Base-by-base conservation (phyloP, 2,329 filamentous ascomycete genomes). In the Coniochaeta sp. region DNA sequence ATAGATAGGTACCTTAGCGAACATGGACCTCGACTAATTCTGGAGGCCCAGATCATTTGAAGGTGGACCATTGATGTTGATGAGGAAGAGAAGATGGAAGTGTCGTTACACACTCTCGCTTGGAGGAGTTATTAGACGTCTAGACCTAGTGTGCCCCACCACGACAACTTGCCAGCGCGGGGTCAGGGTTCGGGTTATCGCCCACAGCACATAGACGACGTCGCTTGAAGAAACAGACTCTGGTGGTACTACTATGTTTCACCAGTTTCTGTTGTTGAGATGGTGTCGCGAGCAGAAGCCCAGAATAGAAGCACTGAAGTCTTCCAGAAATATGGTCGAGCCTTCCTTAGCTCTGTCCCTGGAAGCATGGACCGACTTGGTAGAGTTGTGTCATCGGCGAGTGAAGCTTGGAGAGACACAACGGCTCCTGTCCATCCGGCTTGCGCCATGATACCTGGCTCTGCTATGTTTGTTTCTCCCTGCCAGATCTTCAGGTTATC, bases 401-500 rank as follows among this genome's bases (percentile, higher is more conserved):
- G 10, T 24, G 9, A 28, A 28, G 30, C 30, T 16, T 32, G 27
- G 18, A 14, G 24, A 46, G n/a, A 32, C 6, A 9, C 28, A 14
- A 16, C 28, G 47, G 47, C 16, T n/a, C 22, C 30, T 47, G 45
- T 28, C 45, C 30, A 47, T 47, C 45, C 45, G 45, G 26, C 6
- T n/a, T 50, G 24, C 8, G 20, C 22, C 27, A 28, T 22, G 16
- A 47, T 18, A 12, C 18, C 26, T 47, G 16, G 26, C n/a, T 32
- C 28, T 47, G 40, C 4, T 47, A 35, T 32, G 38, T 47, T 51
- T 51, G 50, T 47, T 51, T 40, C 49, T 52, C 48, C 26, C 14
- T 54, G 52, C 52, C 31, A 35, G 51, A 57, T 57, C 55, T 52
- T 14, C 55, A 14, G 55, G 12, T 18, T 18, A 57, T 57, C 55